Base-by-base conservation (phyloP, 306 rosid species). In the Cucumis hystrix region DNA sequence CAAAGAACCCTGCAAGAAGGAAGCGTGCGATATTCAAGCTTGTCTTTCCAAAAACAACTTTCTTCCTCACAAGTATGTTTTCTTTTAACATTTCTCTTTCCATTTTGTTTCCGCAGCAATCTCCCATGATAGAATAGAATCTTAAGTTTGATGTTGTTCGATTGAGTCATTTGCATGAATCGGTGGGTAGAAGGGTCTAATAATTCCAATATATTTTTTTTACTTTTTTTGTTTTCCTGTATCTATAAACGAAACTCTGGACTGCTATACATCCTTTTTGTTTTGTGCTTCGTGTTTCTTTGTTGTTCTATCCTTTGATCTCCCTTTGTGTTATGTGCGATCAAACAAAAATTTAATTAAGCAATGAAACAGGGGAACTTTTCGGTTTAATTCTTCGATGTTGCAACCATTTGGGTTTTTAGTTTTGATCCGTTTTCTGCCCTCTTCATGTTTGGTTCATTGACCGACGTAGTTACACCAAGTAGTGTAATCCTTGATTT, bases 1-100 rank as follows among this genome's bases (percentile, higher is more conserved):
- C 84, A 94, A 89, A 84, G 97, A 92, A 78, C 90, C 97, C 23
- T 95, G 97, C 91, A 95, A 92, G 93, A 92, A 92, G 85, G 88
- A 95, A 83, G 97, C 98, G 6, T 95, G 98, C 85, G 86, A 86
- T 70, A 95, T 92, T 82, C 98, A 92, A 89, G 91, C 97, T 59
- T 95, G 98, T 72, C 93, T 95, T 84, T 82, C 97, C 82, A 92
- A 92, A 83, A 95, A 90, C 62, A 87, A 88, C 76, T 92, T 95
- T 78, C 84, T 86, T 40, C 76, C 97, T 10, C 92, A 90, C 30
- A 92, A 80, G 99, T 94, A 81, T 16, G 79, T 69, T 6, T 9
- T 1, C 10, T 10, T 66, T 16, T 45, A 0, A 41, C 1, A 12
- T 20, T 37, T 81, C 13, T 3, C 16, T 17, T 52, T 39, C 64